phyloP scores from a whole-genome alignment of 306 rosid genomes.

The Castanea crenata region DNA sequence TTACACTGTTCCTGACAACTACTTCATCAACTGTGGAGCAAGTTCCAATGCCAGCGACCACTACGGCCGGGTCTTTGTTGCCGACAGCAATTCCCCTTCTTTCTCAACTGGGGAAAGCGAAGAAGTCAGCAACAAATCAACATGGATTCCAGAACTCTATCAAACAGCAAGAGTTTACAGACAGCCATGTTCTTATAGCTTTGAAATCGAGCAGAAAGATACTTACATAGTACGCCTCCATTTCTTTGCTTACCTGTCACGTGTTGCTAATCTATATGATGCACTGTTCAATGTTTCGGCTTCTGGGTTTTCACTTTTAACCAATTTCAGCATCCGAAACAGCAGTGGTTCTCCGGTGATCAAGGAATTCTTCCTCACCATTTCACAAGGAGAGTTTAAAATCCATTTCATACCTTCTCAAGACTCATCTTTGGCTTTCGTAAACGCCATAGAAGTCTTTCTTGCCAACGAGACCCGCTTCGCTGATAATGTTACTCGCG shows the following conservation, averaged over 20 bases:
- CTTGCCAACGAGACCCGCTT: conserved; percentile 16
- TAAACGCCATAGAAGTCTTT: conserved; percentile 53
- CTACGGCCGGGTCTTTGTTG: neutral
- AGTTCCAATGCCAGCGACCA: too few relatives aligned
- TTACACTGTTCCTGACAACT: neutral
- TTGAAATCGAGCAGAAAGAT: neutral
- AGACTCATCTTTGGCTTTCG: conserved; percentile 28
- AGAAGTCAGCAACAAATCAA: neutral
- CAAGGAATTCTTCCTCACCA: conserved; percentile 29
- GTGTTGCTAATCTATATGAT: conserved; percentile 2
- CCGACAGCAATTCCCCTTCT: neutral
- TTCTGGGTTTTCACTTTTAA: conserved; percentile 16
- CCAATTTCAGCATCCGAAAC: neutral
- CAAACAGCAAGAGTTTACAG: conserved; percentile 30
- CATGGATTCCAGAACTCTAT: conserved; percentile 10
- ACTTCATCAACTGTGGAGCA: conserved; percentile 52
- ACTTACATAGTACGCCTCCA: conserved; percentile 50
- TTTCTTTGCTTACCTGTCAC: conserved; percentile 36
- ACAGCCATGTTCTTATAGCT: neutral
- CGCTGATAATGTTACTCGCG: accelerated
- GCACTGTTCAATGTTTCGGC: conserved; percentile 45
- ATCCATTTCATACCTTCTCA: conserved; percentile 31
- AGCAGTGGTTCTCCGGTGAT: conserved; percentile 5
- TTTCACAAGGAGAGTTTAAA: neutral
- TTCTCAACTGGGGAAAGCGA: neutral